Evolutionary conservation across 192 early-diverging fungal species (phyloP).

Genomic region (Coemansia sp.): DNA sequence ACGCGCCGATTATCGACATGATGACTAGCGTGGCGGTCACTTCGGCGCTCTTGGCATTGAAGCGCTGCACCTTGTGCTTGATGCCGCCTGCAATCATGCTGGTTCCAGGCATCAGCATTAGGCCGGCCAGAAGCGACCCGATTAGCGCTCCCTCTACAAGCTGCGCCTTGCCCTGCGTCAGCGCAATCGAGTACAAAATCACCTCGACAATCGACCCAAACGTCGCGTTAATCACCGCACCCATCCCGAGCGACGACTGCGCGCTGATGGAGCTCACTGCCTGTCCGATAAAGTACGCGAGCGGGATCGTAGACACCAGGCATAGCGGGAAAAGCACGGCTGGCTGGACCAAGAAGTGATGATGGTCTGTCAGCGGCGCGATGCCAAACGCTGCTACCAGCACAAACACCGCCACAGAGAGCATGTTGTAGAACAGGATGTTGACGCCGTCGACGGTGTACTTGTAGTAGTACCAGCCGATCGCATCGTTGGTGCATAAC

Average conservation of each 20-base stretch:
- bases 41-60: constrained; percentile 93
- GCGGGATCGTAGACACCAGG: constrained; percentile 83
- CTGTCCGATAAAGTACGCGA: constrained; percentile 97
- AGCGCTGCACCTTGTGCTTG: constrained; percentile 89
- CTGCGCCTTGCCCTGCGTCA: constrained; percentile 82
- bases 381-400: constrained; percentile 81
- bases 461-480: constrained; percentile 95
- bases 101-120: constrained; percentile 90
- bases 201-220: constrained; percentile 97
- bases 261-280: constrained; percentile 96
- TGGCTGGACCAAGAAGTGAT: constrained; percentile 61
- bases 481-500: constrained; percentile 85
- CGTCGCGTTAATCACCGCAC: constrained; percentile 96
- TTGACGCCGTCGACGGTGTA: constrained; percentile 96
- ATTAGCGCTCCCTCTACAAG: constrained; percentile 92
- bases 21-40: constrained; percentile 97
- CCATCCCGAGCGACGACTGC: constrained; percentile 89
- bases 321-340: constrained; percentile 70
- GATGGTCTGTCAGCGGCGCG: constrained; percentile 54
- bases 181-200: constrained; percentile 87
- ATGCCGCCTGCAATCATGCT: constrained; percentile 93
- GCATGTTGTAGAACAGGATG: constrained; percentile 93
- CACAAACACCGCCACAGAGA: constrained; percentile 81
- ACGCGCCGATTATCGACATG: constrained; percentile 88
- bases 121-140: constrained; percentile 86